Evolutionary conservation across 192 early-diverging fungal genomes (phyloP), one percentile per base, ranked within the genome.

Genomic region (Mortierella antarctica): DNA sequence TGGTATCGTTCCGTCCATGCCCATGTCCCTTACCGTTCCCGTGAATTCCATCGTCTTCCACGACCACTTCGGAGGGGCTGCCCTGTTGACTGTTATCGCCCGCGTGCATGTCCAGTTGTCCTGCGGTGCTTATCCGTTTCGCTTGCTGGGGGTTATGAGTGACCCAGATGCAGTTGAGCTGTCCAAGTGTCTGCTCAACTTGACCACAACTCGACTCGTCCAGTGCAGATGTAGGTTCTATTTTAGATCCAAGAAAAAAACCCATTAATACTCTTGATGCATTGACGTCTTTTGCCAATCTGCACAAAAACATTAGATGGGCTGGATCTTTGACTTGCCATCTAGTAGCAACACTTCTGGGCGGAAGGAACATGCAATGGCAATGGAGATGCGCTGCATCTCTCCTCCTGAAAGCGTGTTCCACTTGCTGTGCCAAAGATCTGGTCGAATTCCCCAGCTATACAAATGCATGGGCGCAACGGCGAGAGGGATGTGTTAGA

Each of bases 191-290:
- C 8, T 88, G 72, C 70, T 97, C 95, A 3, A 97, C 96, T 40
- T 92, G 73, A 39, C 80, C 65, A 45, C 87, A 87, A 0, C 93
- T 86, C 57, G 83, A 86, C 41, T 92, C 91, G 78, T 97, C 96
- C 49, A 97, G 67, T 4, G 96, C 95, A 15, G 91, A 92, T 2
- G 96, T 97, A 5, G 96, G 96, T 76, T 97, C 95, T 91, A 60
- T 12, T n/a, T 23, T 39, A 18, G 49, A 47, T 1, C 45, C 4
- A 51, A 67, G 51, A 55, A 18, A 42, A 39, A 55, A 62, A 53
- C 45, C 7, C 7, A 44, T 54, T 14, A 50, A 15, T 8, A 49
- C 0, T 39, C 2, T 31, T 31, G 31, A 1, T n/a, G 21, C 21
- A 14, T 44, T 2, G 11, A 2, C 23, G 0, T 45, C 18, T 23